Base-by-base conservation (phyloP, 495 filamentous ascomycete species). In the Penicillium samsonianum region DNA sequence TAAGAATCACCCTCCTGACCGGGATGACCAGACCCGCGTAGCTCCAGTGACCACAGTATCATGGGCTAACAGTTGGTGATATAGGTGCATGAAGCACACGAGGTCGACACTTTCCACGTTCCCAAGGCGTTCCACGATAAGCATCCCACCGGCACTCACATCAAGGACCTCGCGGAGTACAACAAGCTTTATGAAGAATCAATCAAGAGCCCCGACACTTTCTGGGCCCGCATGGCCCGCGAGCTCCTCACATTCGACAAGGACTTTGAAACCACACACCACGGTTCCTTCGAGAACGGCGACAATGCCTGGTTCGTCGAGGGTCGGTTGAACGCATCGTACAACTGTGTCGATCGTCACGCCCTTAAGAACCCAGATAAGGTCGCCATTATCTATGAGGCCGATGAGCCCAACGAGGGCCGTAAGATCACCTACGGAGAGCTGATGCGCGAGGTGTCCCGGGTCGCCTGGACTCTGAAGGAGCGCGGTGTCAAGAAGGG, bases 341-440 rank as follows among this genome's bases (percentile, higher is more conserved):
- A 90, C 84, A 99, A 99, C 80, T 95, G 91, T 69, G 89, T 99
- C 53, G 94, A 99, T 66, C 89, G 94, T 59, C 94, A 97, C 74
- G 94, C 93, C 10, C 80, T 93, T 78, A 92, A 91, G 75, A 83
- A 96, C 77, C 95, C 95, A 17, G 77, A 96, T 75, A 89, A 85
- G 78, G 84, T 92, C 38, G 94, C 94, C 64, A 95, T 99, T 74
- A 96, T 98, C 80, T 99, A 97, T 78, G 94, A 99, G 75, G 94
- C 92, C 50, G 95, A 98, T 65, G 94, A 98, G 74, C 86, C 87
- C 26, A 82, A 77, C 44, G 88, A 96, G 64, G 93, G 95, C 65
- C 90, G 94, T 51, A 90, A 78, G 23, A 88, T 98, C 67, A 94
- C 90, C 59, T 99, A 98, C 65, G 85, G 87, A 67, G 92, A 99